Evolutionary conservation across 306 rosid genomes (phyloP).

Genomic region (Fragaria iinumae): DNA sequence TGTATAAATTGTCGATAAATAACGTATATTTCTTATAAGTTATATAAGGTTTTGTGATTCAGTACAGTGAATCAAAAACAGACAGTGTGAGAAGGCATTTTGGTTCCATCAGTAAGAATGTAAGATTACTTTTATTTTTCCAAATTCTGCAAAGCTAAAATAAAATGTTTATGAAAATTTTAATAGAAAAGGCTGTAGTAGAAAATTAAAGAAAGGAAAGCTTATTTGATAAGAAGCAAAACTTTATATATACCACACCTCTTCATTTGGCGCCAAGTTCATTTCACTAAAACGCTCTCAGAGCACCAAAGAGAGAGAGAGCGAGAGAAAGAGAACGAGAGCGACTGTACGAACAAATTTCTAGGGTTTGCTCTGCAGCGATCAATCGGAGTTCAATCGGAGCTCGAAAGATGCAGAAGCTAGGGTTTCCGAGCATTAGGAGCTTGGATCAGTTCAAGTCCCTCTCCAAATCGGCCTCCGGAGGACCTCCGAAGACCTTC

Average conservation of each 20-base stretch:
- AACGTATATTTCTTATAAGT: no score
- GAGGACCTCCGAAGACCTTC: slow-evolving; percentile 52
- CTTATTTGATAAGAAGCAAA: no score
- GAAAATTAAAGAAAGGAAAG: no score
- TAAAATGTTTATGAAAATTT: no score
- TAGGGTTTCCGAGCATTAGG: slow-evolving; percentile 61
- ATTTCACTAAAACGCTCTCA: slow-evolving; percentile 21
- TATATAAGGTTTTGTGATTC: no score
- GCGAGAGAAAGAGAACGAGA: slow-evolving; percentile 15
- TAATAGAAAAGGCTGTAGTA: no score
- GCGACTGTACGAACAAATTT: slow-evolving; percentile 1
- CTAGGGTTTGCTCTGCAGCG: slow-evolving; percentile 33
- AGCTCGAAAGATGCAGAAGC: slow-evolving; percentile 41
- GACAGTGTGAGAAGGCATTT: no score
- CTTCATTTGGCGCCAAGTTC: slow-evolving; percentile 41
- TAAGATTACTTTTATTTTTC: no score
- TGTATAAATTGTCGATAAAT: no score
- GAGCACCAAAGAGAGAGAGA: slow-evolving; percentile 1
- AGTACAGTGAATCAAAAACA: no score
- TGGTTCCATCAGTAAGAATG: no score
- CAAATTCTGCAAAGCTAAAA: no score
- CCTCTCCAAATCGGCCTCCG: slow-evolving; percentile 49
- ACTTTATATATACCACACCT: neutral
- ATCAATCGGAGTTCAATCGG: neutral
- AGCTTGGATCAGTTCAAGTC: slow-evolving; percentile 83